Conservation (phyloP, 1,284 basidiomycete species). For the Irpex rosettiformis region DNA sequence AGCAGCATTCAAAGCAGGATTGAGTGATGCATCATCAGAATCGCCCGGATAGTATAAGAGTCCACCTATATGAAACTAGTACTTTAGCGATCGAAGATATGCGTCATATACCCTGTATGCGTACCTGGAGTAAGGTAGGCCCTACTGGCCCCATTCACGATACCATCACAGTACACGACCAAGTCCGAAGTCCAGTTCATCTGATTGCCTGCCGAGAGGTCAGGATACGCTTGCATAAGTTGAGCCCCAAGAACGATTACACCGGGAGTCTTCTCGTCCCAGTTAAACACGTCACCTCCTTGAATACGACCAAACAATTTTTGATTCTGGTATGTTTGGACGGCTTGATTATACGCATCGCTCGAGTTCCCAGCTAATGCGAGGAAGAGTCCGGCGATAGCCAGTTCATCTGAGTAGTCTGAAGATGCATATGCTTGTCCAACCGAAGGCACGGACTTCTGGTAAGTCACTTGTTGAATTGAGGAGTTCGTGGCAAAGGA, state of each 20-base stretch:
- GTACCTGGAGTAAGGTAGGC: constrained; percentile 54
- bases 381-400: constrained; percentile 75
- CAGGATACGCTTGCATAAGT: constrained; percentile 50
- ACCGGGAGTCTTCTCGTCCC: constrained; percentile 83
- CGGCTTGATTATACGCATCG: constrained; percentile 62
- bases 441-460: constrained; percentile 62
- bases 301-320: constrained; percentile 37
- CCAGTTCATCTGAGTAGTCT: constrained; percentile 64
- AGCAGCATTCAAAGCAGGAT: constrained; percentile 84
- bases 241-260: constrained; percentile 73
- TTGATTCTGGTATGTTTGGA: constrained; percentile 58
- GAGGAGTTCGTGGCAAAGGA: constrained; percentile 63
- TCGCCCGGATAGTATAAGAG: constrained; percentile 79
- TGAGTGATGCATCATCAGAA: constrained; percentile 76
- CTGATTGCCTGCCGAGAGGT: constrained; percentile 34
- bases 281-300: constrained; percentile 73
- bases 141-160: constrained; percentile 57
- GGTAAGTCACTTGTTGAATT: constrained; percentile 55
- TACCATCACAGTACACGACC: constrained; percentile 75
- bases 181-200: constrained; percentile 69
- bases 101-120: constrained; percentile 8
- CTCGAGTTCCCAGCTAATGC: constrained; percentile 67
- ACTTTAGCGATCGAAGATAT: neutral
- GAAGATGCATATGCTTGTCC: constrained; percentile 73
- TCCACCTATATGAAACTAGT: constrained; percentile 48